Evolutionary conservation across 257 asterid genomes (phyloP).

Genomic region (Solanum chaucha): DNA sequence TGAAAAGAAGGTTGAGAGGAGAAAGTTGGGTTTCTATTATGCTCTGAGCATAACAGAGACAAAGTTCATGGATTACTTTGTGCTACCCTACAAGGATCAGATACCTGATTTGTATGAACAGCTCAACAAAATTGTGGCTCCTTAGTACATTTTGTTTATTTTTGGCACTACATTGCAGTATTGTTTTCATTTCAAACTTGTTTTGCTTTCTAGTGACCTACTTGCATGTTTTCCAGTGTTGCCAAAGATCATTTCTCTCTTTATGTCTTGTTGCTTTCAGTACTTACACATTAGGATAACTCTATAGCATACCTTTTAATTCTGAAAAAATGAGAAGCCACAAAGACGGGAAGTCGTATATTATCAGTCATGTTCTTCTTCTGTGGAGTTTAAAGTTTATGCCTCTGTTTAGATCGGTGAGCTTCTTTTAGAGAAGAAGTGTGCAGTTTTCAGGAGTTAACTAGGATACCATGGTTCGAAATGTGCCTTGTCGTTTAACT

Average conservation of each 20-base stretch:
- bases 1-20: slow-evolving; percentile 4
- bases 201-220: background rate
- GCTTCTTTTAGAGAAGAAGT: background rate
- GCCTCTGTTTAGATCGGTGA: background rate
- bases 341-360: background rate
- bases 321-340: background rate
- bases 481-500: background rate
- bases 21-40: background rate
- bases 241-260: background rate
- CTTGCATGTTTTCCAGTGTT: background rate
- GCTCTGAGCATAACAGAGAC: background rate
- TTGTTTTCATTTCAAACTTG: background rate
- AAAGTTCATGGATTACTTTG: background rate
- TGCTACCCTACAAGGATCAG: slow-evolving; percentile 10
- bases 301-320: background rate
- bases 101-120: background rate
- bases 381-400: background rate
- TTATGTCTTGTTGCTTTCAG: background rate
- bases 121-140: background rate
- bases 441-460: background rate
- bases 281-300: background rate
- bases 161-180: background rate
- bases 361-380: background rate
- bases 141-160: background rate
- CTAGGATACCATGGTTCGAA: background rate